Conservation (phyloP, 2,329 filamentous ascomycete genomes). For the Curvularia hawaiiensis region DNA sequence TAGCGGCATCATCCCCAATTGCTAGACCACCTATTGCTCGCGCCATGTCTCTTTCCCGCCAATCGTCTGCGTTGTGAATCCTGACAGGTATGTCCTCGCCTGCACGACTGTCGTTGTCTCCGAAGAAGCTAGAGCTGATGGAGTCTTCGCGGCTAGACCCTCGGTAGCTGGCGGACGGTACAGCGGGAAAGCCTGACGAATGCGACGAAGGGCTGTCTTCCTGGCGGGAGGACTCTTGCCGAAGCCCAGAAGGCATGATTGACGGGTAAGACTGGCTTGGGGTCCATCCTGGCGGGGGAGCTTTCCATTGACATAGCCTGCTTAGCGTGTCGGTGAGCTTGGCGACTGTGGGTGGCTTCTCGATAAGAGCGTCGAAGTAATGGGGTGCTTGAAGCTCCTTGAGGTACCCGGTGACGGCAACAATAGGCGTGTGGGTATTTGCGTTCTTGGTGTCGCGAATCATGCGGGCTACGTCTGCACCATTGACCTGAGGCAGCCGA, state of each 20-base stretch:
- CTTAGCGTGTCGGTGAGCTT: constrained; percentile 89
- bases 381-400: constrained; percentile 95
- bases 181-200: constrained; percentile 73
- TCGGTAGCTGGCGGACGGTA: constrained; percentile 76
- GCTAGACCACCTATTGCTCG: constrained; percentile 69
- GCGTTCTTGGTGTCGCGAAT: constrained; percentile 95
- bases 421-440: constrained; percentile 92
- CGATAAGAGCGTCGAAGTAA: constrained; percentile 92
- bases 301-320: constrained; percentile 91
- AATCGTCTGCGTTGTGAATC: constrained; percentile 76
- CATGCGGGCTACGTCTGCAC: constrained; percentile 95
- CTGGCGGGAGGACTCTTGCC: constrained; percentile 64
- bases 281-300: constrained; percentile 67
- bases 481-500: constrained; percentile 92
- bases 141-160: constrained; percentile 87
- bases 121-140: constrained; percentile 84
- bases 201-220: constrained; percentile 87
- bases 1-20: constrained; percentile 69
- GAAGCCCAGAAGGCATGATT: constrained; percentile 65
- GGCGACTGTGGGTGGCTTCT: constrained; percentile 92
- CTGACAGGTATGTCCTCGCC: constrained; percentile 77
- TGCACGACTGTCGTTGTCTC: constrained; percentile 79
- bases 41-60: constrained; percentile 65
- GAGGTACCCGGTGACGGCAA: constrained; percentile 96
- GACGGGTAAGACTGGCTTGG: constrained; percentile 42